Conservation (phyloP, 768 basidiomycete genomes). For the Tephrocybe sp. region DNA sequence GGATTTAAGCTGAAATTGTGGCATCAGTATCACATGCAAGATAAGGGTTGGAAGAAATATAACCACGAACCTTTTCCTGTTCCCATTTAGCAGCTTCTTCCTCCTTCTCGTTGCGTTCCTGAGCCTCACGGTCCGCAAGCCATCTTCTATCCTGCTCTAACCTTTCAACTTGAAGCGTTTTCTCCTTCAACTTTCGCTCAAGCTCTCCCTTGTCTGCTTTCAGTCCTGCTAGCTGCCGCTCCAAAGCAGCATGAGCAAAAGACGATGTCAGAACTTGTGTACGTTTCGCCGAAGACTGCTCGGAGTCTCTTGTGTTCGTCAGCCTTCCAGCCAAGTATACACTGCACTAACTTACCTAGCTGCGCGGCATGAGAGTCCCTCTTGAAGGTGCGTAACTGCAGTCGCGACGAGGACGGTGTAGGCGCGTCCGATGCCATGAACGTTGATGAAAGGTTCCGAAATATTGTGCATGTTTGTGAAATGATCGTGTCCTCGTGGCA, state of each 20-base stretch:
- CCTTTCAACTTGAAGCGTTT: constrained; percentile 58
- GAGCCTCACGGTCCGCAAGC: constrained; percentile 66
- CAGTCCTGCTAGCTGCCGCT: constrained; percentile 64
- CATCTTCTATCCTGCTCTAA: constrained; percentile 71
- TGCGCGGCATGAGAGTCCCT: constrained; percentile 7
- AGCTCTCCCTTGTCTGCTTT: constrained; percentile 64
- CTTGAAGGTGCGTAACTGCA: constrained; percentile 1
- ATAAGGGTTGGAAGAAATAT: neutral
- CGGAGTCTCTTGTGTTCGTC: constrained; percentile 57
- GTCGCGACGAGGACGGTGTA: constrained; percentile 5
- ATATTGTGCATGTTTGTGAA: neutral
- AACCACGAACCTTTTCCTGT: constrained; percentile 57
- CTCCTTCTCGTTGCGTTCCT: constrained; percentile 70
- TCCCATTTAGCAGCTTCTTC: constrained; percentile 47
- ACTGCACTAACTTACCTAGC: neutral
- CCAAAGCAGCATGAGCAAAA: constrained; percentile 61
- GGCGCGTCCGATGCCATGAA: constrained; percentile 4
- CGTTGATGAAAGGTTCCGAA: neutral
- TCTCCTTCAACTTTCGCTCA: constrained; percentile 68
- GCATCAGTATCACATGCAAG: neutral
- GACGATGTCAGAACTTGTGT: constrained; percentile 60
- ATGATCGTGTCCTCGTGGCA: constrained; percentile 3
- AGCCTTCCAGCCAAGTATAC: neutral
- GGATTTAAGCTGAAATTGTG: constrained; percentile 39
- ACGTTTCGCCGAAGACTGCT: constrained; percentile 65